Evolutionary conservation across 495 filamentous ascomycete genomes (phyloP), one percentile per base, ranked within the genome.

Genomic region (Amphirosellinia nigrospora): DNA sequence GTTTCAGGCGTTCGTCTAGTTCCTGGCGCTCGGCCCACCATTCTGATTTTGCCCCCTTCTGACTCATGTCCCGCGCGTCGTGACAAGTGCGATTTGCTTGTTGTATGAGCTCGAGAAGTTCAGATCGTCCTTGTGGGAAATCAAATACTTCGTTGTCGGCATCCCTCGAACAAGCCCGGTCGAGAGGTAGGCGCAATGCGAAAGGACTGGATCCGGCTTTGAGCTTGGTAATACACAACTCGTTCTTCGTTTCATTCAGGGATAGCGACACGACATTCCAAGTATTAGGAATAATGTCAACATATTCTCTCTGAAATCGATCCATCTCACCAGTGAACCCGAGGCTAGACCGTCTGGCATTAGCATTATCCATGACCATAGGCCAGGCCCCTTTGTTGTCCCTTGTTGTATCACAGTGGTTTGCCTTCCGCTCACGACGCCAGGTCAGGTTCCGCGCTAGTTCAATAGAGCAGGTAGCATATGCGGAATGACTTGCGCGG

Each of bases 211-310:
- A 86, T 21, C 88, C 89, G 41, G 88, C 82, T 68, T 92, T 88
- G 28, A 97, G 87, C 71, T 91, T 91, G 15, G 92, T 93, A 48
- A 97, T 88, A 69, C 90, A 91, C 16, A 99, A 90, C 70, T 98
- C 95, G 15, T 91, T 89, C 10, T 83, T 85, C 62, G 88, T 89
- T 39, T 96, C 93, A 75, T 90, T 95, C 21, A 98, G 75, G 0
- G 92, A 90, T 34, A 99, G 81, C 0, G 95, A 98, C 9, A 98
- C 81, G 6, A 93, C 93, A 46, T 90, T 93, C 96, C 96, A 99
- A 28, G 83, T 78, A 26, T 82, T 79, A 0, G 96, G 96, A 36
- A 98, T 89, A 65, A 96, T 92, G 73, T 95, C 92, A 69, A 94
- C 82, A 75, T 89, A 94, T 41, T 93, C 87, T 50, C 80, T 79